A percentile compares a stretch with the other conserved stretches of the same genome.
These are phyloP conservation scores for Coemansia sp. DNA, from an alignment of 192 early-diverging fungal species.

Conservation along the genomic window DNA sequence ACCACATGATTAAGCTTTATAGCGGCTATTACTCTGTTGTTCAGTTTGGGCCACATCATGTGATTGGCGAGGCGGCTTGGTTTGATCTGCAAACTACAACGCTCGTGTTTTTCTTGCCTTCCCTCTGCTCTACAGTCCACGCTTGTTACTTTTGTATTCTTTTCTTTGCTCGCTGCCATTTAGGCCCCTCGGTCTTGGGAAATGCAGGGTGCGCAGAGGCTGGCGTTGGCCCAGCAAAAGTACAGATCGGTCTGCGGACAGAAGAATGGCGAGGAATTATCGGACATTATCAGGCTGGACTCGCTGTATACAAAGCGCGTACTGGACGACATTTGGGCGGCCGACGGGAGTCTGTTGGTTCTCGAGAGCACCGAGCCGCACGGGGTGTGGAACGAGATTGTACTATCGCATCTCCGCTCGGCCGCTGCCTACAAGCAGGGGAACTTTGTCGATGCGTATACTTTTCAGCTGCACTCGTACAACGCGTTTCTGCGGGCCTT, in stretches of 20 bases:
- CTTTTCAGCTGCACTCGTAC: conserved; percentile 16
- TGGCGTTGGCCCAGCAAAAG: conserved; percentile 17
- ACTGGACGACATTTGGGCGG: conserved; percentile 13
- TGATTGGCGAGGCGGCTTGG: background rate
- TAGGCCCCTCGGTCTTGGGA: too few relatives aligned
- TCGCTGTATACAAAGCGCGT: conserved; percentile 17
- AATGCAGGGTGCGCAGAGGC: conserved; percentile 16
- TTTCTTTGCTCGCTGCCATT: too few relatives aligned
- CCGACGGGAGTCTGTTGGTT: conserved; percentile 18
- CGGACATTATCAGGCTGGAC: conserved; percentile 9
- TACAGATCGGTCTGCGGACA: conserved; percentile 12
- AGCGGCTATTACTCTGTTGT: background rate
- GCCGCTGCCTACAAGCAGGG: conserved; percentile 8
- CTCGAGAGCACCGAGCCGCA: background rate
- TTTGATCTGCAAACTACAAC: background rate
- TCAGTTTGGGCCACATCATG: background rate
- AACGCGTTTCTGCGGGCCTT: conserved; percentile 34
- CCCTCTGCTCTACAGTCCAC: background rate
- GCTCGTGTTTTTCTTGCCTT: background rate
- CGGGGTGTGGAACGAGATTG: conserved; percentile 13
- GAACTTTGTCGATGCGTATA: conserved; percentile 27
- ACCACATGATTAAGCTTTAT: background rate
- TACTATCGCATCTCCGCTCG: conserved; percentile 23
- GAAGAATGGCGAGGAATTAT: conserved; percentile 24
- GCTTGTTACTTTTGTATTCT: background rate